These are phyloP conservation scores for Sungouiozyma intestinalis DNA, from an alignment of 805 yeast genomes.

Conservation along the genomic window DNA sequence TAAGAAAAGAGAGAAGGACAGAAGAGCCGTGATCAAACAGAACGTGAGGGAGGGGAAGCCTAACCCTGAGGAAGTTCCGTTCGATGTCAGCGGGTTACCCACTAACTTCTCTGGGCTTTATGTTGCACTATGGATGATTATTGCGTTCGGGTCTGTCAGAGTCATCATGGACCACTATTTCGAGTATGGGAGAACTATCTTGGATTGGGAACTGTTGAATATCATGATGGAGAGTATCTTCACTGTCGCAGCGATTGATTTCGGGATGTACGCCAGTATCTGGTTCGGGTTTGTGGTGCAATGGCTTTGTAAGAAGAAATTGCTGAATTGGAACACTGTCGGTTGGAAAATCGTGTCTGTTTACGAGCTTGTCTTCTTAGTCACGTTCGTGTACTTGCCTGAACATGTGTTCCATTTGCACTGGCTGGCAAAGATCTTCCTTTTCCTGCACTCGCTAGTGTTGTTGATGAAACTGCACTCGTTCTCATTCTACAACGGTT, in stretches of 20 bases:
- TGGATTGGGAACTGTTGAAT: slow-evolving; percentile 42
- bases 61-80: slow-evolving; percentile 1
- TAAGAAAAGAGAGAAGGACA: slow-evolving; percentile 7
- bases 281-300: slow-evolving; percentile 59
- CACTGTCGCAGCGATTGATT: slow-evolving; percentile 64
- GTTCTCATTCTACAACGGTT: slow-evolving; percentile 83
- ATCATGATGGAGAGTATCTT: slow-evolving; percentile 52
- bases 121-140: slow-evolving; percentile 66
- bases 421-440: slow-evolving; percentile 85
- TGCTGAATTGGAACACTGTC: slow-evolving; percentile 45
- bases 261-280: slow-evolving; percentile 57
- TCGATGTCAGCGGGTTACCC: slow-evolving; percentile 1
- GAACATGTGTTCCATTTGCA: slow-evolving; percentile 44
- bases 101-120: slow-evolving; percentile 64
- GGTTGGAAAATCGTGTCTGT: slow-evolving; percentile 59
- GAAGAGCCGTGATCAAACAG: slow-evolving; percentile 5
- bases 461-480: slow-evolving; percentile 92
- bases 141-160: slow-evolving; percentile 44
- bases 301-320: slow-evolving; percentile 33
- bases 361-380: slow-evolving; percentile 45
- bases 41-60: background rate
- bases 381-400: slow-evolving; percentile 46
- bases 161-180: slow-evolving; percentile 44
- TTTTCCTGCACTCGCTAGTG: slow-evolving; percentile 75
- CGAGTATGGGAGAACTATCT: slow-evolving; percentile 29